phyloP scores from a whole-genome alignment of 495 filamentous ascomycete species.

The Trichoderma gamsii region DNA sequence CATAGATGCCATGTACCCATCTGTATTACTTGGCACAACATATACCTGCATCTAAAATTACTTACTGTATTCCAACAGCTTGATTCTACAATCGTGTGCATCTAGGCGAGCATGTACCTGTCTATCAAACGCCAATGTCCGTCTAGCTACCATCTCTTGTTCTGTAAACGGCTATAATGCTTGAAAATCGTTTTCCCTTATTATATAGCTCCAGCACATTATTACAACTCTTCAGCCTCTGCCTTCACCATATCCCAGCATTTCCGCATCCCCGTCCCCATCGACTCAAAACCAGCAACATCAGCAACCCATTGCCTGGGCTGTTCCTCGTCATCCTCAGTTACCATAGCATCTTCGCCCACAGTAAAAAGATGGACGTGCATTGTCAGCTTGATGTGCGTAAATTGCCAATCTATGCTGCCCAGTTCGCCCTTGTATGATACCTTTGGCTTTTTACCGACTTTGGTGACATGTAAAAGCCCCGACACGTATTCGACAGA shows the following conservation, averaged over 20 bases:
- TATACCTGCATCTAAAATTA: no score
- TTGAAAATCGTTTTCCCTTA: neutral
- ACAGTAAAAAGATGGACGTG: constrained; percentile 39
- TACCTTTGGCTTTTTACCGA: constrained; percentile 17
- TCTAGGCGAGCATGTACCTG: neutral
- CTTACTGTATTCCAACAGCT: neutral
- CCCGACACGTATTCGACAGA: constrained; percentile 25
- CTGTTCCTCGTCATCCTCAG: neutral
- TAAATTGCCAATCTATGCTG: constrained; percentile 41
- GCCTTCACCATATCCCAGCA: constrained; percentile 34
- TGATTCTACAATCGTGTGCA: neutral
- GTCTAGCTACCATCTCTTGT: neutral
- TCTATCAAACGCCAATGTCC: neutral
- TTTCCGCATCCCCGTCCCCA: constrained; percentile 45
- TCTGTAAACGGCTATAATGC: neutral
- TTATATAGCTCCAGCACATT: neutral
- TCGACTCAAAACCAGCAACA: constrained; percentile 32
- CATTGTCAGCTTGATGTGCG: constrained; percentile 42
- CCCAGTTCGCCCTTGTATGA: constrained; percentile 28
- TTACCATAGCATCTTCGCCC: neutral
- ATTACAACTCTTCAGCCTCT: neutral
- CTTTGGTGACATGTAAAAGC: constrained; percentile 13
- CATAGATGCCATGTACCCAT: no score
- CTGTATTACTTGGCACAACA: no score
- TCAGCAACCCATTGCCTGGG: constrained; percentile 28